Base-by-base conservation (phyloP, 2,329 filamentous ascomycete genomes). In the Sporothrix brunneoviolacea region DNA sequence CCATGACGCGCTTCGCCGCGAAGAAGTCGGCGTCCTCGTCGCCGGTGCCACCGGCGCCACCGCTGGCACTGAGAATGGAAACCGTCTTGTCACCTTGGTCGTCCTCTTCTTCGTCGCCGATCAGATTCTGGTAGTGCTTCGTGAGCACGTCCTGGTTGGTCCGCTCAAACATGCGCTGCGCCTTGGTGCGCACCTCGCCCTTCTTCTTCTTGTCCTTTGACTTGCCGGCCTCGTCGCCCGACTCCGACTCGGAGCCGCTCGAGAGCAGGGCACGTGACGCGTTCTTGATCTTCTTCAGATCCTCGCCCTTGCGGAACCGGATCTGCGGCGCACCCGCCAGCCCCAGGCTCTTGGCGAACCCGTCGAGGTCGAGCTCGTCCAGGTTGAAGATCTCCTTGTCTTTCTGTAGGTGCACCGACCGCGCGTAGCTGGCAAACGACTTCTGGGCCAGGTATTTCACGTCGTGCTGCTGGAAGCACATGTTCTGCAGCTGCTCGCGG, bases 131-230 rank as follows among this genome's bases (percentile, higher is more conserved):
- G 72, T 96, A 97, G 69, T 98, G 93, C 50, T 85, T 83, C n/a
- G 91, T 91, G 57, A 98, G 70, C 28, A 98, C 87, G 63, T 96
- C 91, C 68, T 97, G 91, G 68, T 98, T 98, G 60, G 86, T 87
- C 54, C 93, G 79, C 72, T 96, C 91, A 68, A 97, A 96, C 93
- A 98, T 97, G 59, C 89, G 85, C 67, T 98, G 90, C 65, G 95
- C 94, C 67, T 95, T 97, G 28, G 94, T 98, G 55, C 90, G 81
- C 16, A 95, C 88, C 59, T 83, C 79, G 10, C 76, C 73, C 69
- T 87, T 84, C 68, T 83, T 82, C 65, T 79, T 82, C 54, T 70
- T 71, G 61, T 76, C 75, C 30, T 64, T 61, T 35, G 65, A 38
- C 35, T 19, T 28, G 12, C 64, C 71, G 39, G 68, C 70, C 12